These are phyloP conservation scores for Rhynchospora breviuscula DNA, from an alignment of 176 grass and related monocot genomes.

Conservation along the genomic window DNA sequence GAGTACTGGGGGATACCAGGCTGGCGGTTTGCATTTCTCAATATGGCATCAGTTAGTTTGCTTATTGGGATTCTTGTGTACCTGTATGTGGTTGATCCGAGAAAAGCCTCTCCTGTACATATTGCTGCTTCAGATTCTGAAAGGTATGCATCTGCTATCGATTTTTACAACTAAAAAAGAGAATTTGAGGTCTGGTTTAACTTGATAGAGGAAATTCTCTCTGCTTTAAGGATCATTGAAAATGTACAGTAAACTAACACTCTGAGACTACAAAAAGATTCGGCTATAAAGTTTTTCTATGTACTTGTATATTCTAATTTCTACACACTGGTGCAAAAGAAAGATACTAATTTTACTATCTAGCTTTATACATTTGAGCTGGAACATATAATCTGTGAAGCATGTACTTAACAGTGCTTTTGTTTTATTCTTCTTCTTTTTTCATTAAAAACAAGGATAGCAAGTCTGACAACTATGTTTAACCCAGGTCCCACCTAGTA, in stretches of 20 bases:
- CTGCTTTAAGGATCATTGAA: not conserved
- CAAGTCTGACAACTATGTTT: conserved; percentile 29
- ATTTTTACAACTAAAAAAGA: not conserved
- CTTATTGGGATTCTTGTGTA: conserved; percentile 78
- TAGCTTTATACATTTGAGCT: not conserved
- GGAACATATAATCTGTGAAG: conserved; percentile 4
- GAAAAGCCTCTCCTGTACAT: conserved; percentile 38
- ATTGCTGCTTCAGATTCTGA: conserved; percentile 43
- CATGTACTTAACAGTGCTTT: not conserved
- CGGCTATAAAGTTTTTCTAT: not conserved
- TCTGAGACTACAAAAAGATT: not conserved
- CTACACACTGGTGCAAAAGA: not conserved
- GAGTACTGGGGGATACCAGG: conserved; percentile 69
- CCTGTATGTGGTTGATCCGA: conserved; percentile 70
- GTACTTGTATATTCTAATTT: not conserved
- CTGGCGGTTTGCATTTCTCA: conserved; percentile 82
- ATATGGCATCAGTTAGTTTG: conserved; percentile 66
- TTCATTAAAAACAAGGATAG: not conserved
- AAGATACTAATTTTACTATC: not conserved
- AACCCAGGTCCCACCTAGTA: conserved; percentile 24
- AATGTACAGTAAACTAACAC: not conserved
- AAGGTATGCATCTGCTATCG: conserved; percentile 38
- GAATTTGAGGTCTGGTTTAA: not conserved
- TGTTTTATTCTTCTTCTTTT: not conserved
- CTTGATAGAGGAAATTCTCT: not conserved